A percentile compares a stretch with the other conserved stretches of the same genome.
phyloP scores from a whole-genome alignment of 768 basidiomycete genomes.

The Pulveroboletus sp. region DNA sequence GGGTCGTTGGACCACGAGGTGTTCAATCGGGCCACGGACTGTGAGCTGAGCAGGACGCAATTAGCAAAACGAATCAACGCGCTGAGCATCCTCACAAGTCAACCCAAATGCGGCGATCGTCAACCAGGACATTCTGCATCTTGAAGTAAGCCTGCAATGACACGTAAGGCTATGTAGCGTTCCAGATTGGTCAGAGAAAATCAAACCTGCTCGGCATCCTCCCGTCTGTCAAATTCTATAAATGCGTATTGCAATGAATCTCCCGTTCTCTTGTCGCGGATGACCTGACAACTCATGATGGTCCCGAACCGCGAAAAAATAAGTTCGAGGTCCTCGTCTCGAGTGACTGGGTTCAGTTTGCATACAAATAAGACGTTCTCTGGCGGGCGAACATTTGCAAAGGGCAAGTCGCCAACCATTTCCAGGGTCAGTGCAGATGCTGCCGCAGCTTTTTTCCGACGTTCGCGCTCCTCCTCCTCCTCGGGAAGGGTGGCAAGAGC shows the following conservation, averaged over 20 bases:
- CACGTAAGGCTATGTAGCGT: slow-evolving; percentile 4
- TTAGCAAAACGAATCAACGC: slow-evolving; percentile 12
- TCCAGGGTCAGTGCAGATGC: slow-evolving; percentile 95
- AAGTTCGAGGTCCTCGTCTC: slow-evolving; percentile 93
- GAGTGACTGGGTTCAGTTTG: slow-evolving; percentile 94
- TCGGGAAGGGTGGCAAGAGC: slow-evolving; percentile 76
- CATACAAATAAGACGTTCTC: slow-evolving; percentile 99
- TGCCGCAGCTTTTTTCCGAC: slow-evolving; percentile 83
- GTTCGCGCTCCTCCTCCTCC: slow-evolving; percentile 76
- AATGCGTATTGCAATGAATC: slow-evolving; percentile 98
- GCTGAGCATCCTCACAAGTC: slow-evolving; percentile 71
- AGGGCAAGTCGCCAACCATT: slow-evolving; percentile 99
- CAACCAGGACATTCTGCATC: slow-evolving; percentile 98
- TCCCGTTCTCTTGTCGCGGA: slow-evolving; percentile 91
- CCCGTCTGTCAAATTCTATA: slow-evolving; percentile 93
- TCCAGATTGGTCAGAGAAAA: not conserved
- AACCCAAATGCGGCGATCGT: slow-evolving; percentile 98
- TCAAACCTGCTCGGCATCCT: slow-evolving; percentile 87
- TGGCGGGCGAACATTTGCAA: slow-evolving; percentile 95
- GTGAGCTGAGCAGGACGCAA: slow-evolving; percentile 51
- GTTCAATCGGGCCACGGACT: slow-evolving; percentile 90
- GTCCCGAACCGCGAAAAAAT: slow-evolving; percentile 95
- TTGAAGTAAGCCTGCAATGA: slow-evolving; percentile 88
- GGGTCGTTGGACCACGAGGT: slow-evolving; percentile 77
- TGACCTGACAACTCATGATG: slow-evolving; percentile 97